Evolutionary conservation across 2,329 filamentous ascomycete species (phyloP), one percentile per base, ranked within the genome.

Genomic region (Talaromyces sp.): DNA sequence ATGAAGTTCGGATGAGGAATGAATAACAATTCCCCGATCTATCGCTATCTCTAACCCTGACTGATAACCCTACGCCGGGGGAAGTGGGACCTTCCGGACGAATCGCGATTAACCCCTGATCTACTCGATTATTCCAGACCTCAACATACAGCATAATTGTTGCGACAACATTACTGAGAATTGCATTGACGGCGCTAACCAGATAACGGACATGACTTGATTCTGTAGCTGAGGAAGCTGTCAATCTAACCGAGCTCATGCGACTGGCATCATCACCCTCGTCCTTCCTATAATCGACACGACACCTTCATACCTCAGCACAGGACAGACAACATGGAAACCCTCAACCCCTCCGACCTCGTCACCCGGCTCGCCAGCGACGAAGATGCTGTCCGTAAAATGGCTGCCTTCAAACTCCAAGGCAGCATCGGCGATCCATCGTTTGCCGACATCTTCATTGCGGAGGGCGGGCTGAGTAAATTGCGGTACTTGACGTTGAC

Each of bases 341-440:
- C 77, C 72, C 77, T 83, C 73, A 84, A 84, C 73, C 79, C 87
- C 67, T 77, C 83, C 57, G 85, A 87, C 69, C 78, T 88, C 69
- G 84, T 89, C 66, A 81, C 83, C 68, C 83, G 85, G 61, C 79
- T 89, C 66, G 81, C 83, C 52, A 86, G 85, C 70, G 84, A 87
- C 64, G 86, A 97, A 80, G 95, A 99, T 83, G 93, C 92, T 64
- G 89, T 92, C 71, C 92, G 93, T 74, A 99, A 99, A 80, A 97
- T 98, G 92, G 95, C 95, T 67, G 95, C 96, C 67, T 99, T 99
- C 86, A 97, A 97, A 82, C 87, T 99, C 69, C 95, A 99, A 80
- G 90, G 87, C 69, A 93, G 92, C 68, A 97, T 99, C 79, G 94
- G 93, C 75, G 95, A 99, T 79, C 94, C 94, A 31, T 90, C 93